A percentile compares a stretch with the other conserved stretches of the same genome.
Conservation (phyloP, 2,329 filamentous ascomycete genomes). For the Trichoderma sp. region DNA sequence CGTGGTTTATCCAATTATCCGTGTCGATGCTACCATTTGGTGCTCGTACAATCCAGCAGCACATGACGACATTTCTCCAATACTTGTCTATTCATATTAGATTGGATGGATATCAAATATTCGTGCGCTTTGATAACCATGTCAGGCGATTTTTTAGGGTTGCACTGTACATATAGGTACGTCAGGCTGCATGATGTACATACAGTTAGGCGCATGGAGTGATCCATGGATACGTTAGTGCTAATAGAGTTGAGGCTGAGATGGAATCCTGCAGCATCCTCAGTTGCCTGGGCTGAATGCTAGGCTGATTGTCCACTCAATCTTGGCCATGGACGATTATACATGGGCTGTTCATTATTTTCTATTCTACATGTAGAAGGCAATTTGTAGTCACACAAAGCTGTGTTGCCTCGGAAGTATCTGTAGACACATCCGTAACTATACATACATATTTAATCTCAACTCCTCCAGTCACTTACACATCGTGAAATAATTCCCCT, state of each 20-base stretch:
- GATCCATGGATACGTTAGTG: neutral
- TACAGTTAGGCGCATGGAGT: neutral
- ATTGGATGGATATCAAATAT: neutral
- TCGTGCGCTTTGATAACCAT: neutral
- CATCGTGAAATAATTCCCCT: neutral
- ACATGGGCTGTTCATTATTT: neutral
- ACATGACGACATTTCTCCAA: neutral
- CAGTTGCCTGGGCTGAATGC: neutral
- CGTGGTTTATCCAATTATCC: neutral
- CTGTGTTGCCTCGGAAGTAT: neutral
- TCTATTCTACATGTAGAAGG: neutral
- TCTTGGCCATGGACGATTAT: neutral
- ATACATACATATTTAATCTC: neutral
- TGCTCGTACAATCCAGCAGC: neutral
- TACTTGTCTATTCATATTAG: neutral
- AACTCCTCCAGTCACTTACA: neutral
- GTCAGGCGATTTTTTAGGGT: neutral
- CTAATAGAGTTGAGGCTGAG: neutral
- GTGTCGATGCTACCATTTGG: neutral
- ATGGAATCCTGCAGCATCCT: neutral
- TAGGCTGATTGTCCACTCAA: neutral
- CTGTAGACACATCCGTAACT: neutral
- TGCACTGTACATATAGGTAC: neutral
- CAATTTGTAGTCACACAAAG: neutral
- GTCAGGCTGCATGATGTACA: neutral